Evolutionary conservation across 1,139 yeast species (phyloP).

Genomic region (Pichia sp.): DNA sequence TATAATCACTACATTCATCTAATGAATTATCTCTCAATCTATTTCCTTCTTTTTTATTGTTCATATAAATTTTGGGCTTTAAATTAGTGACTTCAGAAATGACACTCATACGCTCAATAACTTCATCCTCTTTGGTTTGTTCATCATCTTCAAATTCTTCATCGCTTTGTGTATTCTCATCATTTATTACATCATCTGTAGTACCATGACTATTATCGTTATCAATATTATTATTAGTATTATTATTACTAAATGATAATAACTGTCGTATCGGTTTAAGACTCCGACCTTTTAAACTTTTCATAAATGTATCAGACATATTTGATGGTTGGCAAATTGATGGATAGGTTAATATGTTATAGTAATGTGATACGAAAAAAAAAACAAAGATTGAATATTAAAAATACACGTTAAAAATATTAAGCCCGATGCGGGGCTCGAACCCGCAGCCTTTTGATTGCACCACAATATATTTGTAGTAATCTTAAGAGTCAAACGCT

Average conservation of each 20-base stretch:
- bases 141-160: background rate
- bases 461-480: background rate
- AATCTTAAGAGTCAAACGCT: background rate
- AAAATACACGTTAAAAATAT: background rate
- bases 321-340: too few species aligned
- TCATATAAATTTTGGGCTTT: background rate
- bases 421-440: slow-evolving; percentile 36
- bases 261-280: background rate
- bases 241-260: background rate
- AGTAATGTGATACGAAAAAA: too few species aligned
- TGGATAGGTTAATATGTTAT: too few species aligned
- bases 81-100: background rate
- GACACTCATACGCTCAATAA: background rate
- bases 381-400: background rate
- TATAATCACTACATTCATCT: background rate
- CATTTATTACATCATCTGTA: background rate
- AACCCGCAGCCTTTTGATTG: slow-evolving; percentile 36
- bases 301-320: background rate
- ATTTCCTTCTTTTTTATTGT: background rate
- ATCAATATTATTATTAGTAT: background rate
- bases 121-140: background rate
- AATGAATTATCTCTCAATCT: background rate
- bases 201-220: background rate
- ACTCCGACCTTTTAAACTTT: background rate
- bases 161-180: background rate